Evolutionary conservation across 2,329 filamentous ascomycete species (phyloP).

Genomic region (Chaetomium sp.): DNA sequence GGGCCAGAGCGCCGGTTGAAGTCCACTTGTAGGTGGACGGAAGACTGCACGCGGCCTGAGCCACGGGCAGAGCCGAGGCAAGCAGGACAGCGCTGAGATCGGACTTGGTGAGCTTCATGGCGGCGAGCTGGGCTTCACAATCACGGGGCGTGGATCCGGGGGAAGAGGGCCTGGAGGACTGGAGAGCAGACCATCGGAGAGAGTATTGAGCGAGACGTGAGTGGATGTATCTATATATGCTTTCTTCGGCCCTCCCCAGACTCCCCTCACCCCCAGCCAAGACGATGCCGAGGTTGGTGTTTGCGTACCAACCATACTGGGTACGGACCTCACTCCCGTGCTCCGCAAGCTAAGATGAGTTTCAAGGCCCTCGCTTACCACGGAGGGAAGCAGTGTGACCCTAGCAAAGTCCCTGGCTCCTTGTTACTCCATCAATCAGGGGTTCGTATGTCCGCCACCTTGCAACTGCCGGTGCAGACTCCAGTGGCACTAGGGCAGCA

Average conservation of each 20-base stretch:
- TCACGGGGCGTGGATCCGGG: not conserved
- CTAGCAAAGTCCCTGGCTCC: not conserved
- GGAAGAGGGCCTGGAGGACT: not conserved
- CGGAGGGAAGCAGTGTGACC: not conserved
- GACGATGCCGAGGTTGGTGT: not conserved
- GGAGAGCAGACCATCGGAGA: not conserved
- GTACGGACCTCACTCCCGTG: not conserved
- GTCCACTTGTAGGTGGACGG: constrained; percentile 60
- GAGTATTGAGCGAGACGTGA: not conserved
- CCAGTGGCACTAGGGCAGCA: not conserved
- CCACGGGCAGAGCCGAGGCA: constrained; percentile 12
- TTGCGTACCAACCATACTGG: not conserved
- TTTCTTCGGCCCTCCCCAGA: not conserved
- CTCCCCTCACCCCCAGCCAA: not conserved
- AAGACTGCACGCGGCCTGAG: constrained; percentile 47
- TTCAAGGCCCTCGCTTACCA: not conserved
- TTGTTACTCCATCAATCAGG: constrained; percentile 4
- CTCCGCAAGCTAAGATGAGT: not conserved
- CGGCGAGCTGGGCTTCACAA: not conserved
- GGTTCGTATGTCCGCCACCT: not conserved
- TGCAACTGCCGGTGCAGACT: not conserved
- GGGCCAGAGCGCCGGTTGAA: constrained; percentile 53
- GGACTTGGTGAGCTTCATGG: constrained; percentile 15
- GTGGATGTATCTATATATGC: not conserved
- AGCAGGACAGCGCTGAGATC: constrained; percentile 12